Conservation (phyloP, 331 rosid species). For the Arachis monticola region DNA sequence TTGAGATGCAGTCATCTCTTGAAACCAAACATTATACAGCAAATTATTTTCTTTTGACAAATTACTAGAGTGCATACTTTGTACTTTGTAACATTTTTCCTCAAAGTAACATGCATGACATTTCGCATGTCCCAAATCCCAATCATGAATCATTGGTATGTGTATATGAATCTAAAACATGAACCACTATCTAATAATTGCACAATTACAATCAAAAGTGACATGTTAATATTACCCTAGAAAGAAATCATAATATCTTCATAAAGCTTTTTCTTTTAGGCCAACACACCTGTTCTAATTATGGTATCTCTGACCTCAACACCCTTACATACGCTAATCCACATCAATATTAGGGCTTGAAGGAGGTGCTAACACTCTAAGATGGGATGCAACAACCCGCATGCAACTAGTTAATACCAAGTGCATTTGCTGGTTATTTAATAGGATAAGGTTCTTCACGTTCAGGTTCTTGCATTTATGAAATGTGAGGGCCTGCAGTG, state of each 20-base stretch:
- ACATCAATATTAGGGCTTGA: slow-evolving; percentile 73
- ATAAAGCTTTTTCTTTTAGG: neutral
- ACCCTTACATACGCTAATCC: slow-evolving; percentile 57
- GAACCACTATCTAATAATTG: neutral
- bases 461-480: slow-evolving; percentile 67
- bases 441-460: slow-evolving; percentile 47
- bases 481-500: slow-evolving; percentile 67
- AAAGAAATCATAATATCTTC: no score
- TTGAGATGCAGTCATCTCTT: slow-evolving; percentile 88
- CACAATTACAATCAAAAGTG: no score
- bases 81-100: neutral
- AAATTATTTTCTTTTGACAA: neutral
- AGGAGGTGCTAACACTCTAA: slow-evolving; percentile 57
- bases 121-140: neutral
- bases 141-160: neutral
- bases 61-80: neutral
- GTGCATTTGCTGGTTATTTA: slow-evolving; percentile 21
- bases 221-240: no score
- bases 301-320: slow-evolving; percentile 54
- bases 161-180: slow-evolving; percentile 1
- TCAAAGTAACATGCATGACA: neutral
- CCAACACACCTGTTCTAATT: slow-evolving; percentile 61
- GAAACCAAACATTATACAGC: slow-evolving; percentile 34
- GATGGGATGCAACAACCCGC: slow-evolving; percentile 56
- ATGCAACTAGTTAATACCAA: slow-evolving; percentile 60